Base-by-base conservation (phyloP, 2,329 filamentous ascomycete species). In the Sarocladium kiliense region DNA sequence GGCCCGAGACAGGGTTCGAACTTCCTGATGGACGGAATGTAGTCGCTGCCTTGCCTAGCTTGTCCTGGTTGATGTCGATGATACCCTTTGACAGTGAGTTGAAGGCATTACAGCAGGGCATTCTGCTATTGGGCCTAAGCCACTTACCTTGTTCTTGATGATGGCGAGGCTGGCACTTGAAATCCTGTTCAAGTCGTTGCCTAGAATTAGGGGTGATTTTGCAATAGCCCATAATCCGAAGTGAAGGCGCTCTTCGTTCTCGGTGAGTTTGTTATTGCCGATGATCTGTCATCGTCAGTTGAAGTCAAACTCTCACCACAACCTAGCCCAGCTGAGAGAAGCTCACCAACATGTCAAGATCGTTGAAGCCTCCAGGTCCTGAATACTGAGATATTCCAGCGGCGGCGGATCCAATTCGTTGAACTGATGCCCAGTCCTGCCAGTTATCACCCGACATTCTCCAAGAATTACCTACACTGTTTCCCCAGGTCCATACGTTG, bases 401-500 rank as follows among this genome's bases (percentile, higher is more conserved):
- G 10, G 59, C 60, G 1, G 51, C 54, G 12, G 55, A 49, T 2
- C 56, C 60, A 25, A 62, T 62, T 9, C 57, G 37, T 14, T 57
- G 34, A 7, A 62, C 55, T 1, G 59, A 60, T 1, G 18, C 57
- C 60, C 60, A 61, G 45, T 61, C 58, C 25, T 57, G 54, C 57
- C 57, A 58, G 44, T 74, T 74, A 58, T 75, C 73, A 1, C 61
- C 67, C 34, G 65, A 69, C 62, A 70, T 75, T 55, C 66, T 53
- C 58, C 58, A 66, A 67, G 67, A 76, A 5, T 74, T 75, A 47
- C 73, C 77, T 0, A 71, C 74, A 1, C 60, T 57, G 53, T 70
- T 70, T 0, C 72, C 78, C 76, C 77, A 81, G 1, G 62, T 60
- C 47, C 72, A 69, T 0, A 80, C 76, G 3, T 71, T 65, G 1